These are phyloP conservation scores for Litchi chinensis DNA, from an alignment of 345 rosid genomes.

Conservation along the genomic window DNA sequence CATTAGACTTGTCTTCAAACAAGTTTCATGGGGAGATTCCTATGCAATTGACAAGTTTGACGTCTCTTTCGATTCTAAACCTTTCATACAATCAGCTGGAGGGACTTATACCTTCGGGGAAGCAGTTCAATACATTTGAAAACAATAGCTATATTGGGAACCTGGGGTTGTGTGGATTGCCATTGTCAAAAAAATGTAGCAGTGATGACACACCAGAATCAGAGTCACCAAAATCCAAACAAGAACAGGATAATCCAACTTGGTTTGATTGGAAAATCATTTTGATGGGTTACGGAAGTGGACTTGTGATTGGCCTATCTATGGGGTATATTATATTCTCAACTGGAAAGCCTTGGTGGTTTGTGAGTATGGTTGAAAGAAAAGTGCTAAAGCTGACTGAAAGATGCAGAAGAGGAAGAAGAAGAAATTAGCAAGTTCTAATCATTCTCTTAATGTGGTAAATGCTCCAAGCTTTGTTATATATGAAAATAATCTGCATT, in stretches of 20 bases:
- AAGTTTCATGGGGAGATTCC: not conserved
- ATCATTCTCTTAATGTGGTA: too few relatives aligned
- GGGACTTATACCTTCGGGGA: not conserved
- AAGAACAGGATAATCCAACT: not conserved
- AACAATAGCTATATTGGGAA: not conserved
- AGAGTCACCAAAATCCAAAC: not conserved
- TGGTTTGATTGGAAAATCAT: not conserved
- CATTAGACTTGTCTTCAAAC: not conserved
- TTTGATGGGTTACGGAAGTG: not conserved
- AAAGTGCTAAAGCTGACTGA: not conserved
- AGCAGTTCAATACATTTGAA: not conserved
- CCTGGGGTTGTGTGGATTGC: not conserved
- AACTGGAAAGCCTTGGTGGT: not conserved
- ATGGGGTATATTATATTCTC: slow-evolving; percentile 11
- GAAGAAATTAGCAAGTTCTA: too few relatives aligned
- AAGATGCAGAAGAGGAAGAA: not conserved
- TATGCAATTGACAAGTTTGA: not conserved
- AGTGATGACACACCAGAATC: not conserved
- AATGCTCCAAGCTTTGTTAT: too few relatives aligned
- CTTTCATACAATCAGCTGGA: not conserved
- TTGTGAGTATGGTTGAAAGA: slow-evolving; percentile 3
- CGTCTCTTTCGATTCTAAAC: not conserved
- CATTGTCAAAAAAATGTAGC: not conserved
- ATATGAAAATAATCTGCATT: too few relatives aligned
- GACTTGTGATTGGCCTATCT: not conserved